phyloP scores from a whole-genome alignment of 1,139 yeast genomes.

The Pichia sp. region DNA sequence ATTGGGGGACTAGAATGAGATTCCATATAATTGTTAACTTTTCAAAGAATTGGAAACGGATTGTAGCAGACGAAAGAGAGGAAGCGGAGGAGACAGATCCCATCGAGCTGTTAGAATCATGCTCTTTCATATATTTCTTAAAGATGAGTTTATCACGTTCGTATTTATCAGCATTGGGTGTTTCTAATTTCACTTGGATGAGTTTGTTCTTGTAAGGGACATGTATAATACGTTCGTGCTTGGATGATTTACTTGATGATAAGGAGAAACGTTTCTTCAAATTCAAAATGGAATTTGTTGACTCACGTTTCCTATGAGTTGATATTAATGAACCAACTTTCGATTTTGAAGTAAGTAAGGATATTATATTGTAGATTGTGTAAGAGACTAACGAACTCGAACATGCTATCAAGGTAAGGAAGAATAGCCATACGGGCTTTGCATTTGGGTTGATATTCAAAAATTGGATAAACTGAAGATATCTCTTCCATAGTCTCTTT shows the following conservation, averaged over 20 bases:
- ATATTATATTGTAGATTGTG: constrained; percentile 5
- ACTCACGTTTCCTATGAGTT: background rate
- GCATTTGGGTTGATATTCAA: constrained; percentile 24
- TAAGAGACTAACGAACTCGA: constrained; percentile 8
- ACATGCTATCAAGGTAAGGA: constrained; percentile 19
- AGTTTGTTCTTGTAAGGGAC: constrained; percentile 46
- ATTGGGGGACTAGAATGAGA: constrained; percentile 63
- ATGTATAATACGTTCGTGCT: constrained; percentile 35
- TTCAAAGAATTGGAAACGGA: constrained; percentile 62
- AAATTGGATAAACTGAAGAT: constrained; percentile 8
- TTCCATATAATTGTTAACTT: constrained; percentile 76
- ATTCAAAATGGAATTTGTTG: background rate
- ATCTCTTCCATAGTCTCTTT: constrained; percentile 9
- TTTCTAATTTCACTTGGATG: constrained; percentile 48
- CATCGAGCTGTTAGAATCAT: constrained; percentile 16
- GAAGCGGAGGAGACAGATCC: background rate
- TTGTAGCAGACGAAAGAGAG: constrained; percentile 26
- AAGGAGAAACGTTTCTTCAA: background rate
- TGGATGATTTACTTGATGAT: background rate
- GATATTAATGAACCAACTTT: constrained; percentile 1
- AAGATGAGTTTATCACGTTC: constrained; percentile 65
- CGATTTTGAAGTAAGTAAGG: constrained; percentile 4
- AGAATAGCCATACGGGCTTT: constrained; percentile 28
- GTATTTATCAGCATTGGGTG: constrained; percentile 45
- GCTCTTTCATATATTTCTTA: constrained; percentile 42